Percentiles rank a stretch among this genome's conserved stretches.
Conservation (phyloP, 2,329 filamentous ascomycete species). For the Cercospora janseana region DNA sequence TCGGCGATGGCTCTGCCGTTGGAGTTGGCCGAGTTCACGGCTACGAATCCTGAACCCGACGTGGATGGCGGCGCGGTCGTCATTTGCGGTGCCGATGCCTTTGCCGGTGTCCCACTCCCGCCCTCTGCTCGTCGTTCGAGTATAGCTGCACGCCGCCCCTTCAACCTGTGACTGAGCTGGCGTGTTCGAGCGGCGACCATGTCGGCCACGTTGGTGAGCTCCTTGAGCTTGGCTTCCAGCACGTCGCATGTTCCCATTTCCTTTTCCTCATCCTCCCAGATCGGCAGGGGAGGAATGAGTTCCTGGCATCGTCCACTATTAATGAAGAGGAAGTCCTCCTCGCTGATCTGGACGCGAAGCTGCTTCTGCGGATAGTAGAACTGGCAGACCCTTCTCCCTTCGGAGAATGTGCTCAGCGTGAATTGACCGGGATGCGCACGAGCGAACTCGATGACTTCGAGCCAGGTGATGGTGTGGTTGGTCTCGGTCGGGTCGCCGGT, state of each 20-base stretch:
- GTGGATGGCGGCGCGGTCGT: conserved; percentile 35
- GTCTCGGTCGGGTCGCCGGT: conserved; percentile 38
- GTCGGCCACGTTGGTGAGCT: conserved; percentile 78
- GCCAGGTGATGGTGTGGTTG: conserved; percentile 66
- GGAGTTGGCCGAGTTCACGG: conserved; percentile 51
- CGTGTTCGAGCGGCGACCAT: conserved; percentile 67
- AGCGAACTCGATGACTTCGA: conserved; percentile 82
- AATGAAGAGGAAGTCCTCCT: conserved; percentile 84
- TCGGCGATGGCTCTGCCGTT: conserved; percentile 29
- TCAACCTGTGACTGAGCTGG: conserved; percentile 77
- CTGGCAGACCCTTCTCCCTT: conserved; percentile 71
- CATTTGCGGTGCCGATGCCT: conserved; percentile 33
- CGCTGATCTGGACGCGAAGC: conserved; percentile 76
- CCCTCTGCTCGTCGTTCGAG: conserved; percentile 57
- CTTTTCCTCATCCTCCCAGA: conserved; percentile 81
- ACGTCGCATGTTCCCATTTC: conserved; percentile 83
- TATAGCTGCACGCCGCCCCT: conserved; percentile 71
- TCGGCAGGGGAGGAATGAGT: conserved; percentile 74
- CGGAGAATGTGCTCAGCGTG: conserved; percentile 64
- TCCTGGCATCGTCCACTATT: conserved; percentile 79
- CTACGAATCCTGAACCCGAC: conserved; percentile 51
- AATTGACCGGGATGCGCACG: conserved; percentile 78
- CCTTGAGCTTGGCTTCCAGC: conserved; percentile 71
- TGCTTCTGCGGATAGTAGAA: conserved; percentile 71
- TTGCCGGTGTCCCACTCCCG: conserved; percentile 38